Base-by-base conservation (phyloP, 371 early-diverging fungal genomes). In the Apophysomyces variabilis region DNA sequence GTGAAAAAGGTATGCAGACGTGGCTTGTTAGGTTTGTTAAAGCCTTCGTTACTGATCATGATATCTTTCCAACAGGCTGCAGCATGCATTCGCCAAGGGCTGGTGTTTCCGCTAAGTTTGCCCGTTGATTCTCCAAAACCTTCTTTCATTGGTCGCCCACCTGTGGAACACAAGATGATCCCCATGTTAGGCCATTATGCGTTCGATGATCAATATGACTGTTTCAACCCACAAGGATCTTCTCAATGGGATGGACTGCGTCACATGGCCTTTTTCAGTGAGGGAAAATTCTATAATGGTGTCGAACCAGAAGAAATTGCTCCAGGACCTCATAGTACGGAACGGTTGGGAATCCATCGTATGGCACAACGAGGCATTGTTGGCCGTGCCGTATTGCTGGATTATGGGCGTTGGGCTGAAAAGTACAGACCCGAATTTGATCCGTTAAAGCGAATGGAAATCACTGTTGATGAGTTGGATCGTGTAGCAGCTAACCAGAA, bases 221-320 rank as follows among this genome's bases (percentile, higher is more conserved):
- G 72, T 50, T 79, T 70, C 56, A 82, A 82, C 38, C 73, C 82
- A 0, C 82, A 82, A 36, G 57, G 74, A 6, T 75, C 76, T 1
- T 66, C 74, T 7, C 82, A 82, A 60, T 82, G 79, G 79, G 82
- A 82, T 59, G 82, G 82, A 37, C 67, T 82, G 3, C 73, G 75
- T 12, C 82, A 82, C 58, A 45, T 82, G 1, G 66, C 72, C 38
- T 75, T 73, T 47, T 13, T 66, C 2, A 35, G 47, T 1, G 44
- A 66, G 14, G 68, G 68, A 5, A 38, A 59, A 0, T 82, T 75
- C 50, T 82, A 82, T 38, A 77, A 77, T 45, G 72, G 74, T 26
- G 67, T 77, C 0, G 21, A 62, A 18, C 56, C 70, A 0, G 43
- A 58, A 3, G 69, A 78, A 36, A 50, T 81, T 11, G 8, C 44